These are phyloP conservation scores for Hansenula lynferdii DNA, from an alignment of 1,139 yeast species.

Conservation along the genomic window DNA sequence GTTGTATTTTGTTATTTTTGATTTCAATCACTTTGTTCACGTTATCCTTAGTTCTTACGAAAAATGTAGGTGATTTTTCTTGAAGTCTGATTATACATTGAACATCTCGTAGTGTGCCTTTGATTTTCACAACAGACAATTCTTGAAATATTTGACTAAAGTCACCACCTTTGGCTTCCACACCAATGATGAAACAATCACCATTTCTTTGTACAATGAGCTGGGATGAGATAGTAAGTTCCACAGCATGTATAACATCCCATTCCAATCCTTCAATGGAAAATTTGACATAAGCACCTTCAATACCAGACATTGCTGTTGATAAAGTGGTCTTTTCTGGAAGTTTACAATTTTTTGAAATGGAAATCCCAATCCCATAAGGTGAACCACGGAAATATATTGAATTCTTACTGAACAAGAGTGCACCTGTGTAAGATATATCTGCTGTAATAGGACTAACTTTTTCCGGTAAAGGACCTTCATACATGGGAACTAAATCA, in stretches of 20 bases:
- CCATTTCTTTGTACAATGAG: not conserved
- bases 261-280: no score
- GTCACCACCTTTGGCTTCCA: not conserved
- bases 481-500: not conserved
- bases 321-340: no score
- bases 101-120: no score
- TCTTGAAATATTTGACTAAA: not conserved
- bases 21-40: no score
- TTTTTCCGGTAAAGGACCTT: not conserved
- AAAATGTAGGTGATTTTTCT: no score
- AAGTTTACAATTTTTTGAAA: not conserved
- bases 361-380: not conserved
- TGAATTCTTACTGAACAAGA: not conserved
- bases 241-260: not conserved
- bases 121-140: not conserved
- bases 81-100: no score
- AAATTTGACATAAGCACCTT: no score
- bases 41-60: no score
- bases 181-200: not conserved
- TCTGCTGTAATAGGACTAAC: not conserved
- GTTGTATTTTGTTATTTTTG: no score
- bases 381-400: not conserved
- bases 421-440: not conserved
- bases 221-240: no score
- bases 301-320: no score